phyloP scores from a whole-genome alignment of 768 basidiomycete genomes.

The Leccinum incarnatum region DNA sequence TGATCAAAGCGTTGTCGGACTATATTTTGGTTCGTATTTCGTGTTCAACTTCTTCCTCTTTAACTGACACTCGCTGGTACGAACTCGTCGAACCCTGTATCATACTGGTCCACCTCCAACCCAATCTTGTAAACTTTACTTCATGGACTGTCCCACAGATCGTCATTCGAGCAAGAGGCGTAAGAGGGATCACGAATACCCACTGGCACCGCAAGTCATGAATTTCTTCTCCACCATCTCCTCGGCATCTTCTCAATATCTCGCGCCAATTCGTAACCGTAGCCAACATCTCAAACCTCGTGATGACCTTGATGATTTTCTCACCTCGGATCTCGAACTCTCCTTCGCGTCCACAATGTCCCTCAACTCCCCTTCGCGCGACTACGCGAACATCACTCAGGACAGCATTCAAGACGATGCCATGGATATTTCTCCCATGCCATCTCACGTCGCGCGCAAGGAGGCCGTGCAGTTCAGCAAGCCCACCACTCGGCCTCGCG shows the following conservation, averaged over 20 bases:
- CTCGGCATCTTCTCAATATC: constrained; percentile 43
- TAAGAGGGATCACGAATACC: constrained; percentile 36
- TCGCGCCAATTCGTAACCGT: constrained; percentile 47
- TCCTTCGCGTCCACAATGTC: constrained; percentile 86
- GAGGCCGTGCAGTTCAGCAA: constrained; percentile 30
- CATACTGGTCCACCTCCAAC: background rate
- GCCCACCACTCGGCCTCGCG: constrained; percentile 51
- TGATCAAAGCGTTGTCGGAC: constrained; percentile 23
- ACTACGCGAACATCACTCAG: constrained; percentile 42
- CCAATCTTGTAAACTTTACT: constrained; percentile 17
- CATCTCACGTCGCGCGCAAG: constrained; percentile 27
- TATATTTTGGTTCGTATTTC: constrained; percentile 28
- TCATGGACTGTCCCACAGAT: constrained; percentile 42
- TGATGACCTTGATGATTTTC: constrained; percentile 62
- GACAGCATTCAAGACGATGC: constrained; percentile 54
- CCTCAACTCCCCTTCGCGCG: constrained; percentile 64
- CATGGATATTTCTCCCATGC: constrained; percentile 84
- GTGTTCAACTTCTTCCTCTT: constrained; percentile 15
- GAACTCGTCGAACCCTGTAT: no score
- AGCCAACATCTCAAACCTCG: constrained; percentile 41
- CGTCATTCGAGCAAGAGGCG: constrained; percentile 45
- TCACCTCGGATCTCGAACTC: constrained; percentile 74
- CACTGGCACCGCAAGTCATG: constrained; percentile 44
- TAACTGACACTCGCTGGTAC: background rate
- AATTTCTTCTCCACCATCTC: constrained; percentile 46